Base-by-base conservation (phyloP, 495 filamentous ascomycete species). In the Aspergillus saccharolyticus region DNA sequence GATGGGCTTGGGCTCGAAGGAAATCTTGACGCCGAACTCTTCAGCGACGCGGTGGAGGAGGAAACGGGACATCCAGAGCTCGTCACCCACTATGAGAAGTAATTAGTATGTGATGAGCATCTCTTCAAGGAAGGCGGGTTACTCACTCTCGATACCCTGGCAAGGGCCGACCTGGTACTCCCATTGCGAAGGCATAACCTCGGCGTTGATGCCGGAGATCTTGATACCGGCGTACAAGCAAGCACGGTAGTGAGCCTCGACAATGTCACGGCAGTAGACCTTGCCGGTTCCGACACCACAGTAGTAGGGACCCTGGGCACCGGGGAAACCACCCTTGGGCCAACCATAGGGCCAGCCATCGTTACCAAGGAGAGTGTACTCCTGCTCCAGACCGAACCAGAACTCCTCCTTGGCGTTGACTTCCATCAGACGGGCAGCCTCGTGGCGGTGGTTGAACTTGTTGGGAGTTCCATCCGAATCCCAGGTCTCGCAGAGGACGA, bases 361-460 rank as follows among this genome's bases (percentile, higher is more conserved):
- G 63, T 84, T 80, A 70, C 92, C 93, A 66, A 97, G 90, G 44
- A 96, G 84, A 43, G 91, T 96, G 80, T 96, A 92, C 72, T 97
- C 95, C 71, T 98, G 94, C 82, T 98, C 94, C 17, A 98, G 87
- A 80, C 94, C 94, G 74, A 97, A 98, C 94, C 92, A 97, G 68
- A 91, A 91, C 73, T 87, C 77, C 70, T 91, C 87, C 59, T 85
- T 79, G 67, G 84, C 84, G 73, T 98, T 81, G 54, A 86, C 86
- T 75, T 89, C 84, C 92, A 97, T 96, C 66, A 96, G 77, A 68
- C 90, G 87, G 68, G 81, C 83, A 64, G 85, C 86, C 62, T 95
- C 91, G 66, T 95, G 89, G 60, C 94, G 90, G 88, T 89, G 86
- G 85, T 97, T 98, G 88, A 85, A 97, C 76, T 94, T 93, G 86